phyloP scores from a whole-genome alignment of 2,329 filamentous ascomycete genomes.

The Pyrenophora seminiperda region DNA sequence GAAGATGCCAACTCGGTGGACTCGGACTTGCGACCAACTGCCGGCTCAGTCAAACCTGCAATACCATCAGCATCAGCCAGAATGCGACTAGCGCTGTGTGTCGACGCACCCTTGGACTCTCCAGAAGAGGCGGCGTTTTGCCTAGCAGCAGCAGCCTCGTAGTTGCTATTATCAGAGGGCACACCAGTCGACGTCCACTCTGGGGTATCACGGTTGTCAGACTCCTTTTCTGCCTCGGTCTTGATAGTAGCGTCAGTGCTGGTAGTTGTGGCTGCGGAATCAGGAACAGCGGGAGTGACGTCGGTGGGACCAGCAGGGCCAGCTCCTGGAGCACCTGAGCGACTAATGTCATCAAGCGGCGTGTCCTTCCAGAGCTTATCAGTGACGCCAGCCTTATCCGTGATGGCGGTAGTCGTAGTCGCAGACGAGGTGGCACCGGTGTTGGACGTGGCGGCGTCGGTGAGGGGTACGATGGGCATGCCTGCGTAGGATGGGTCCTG shows the following conservation, averaged over 20 bases:
- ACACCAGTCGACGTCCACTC: constrained; percentile 61
- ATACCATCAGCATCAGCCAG: constrained; percentile 43
- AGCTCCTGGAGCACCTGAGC: constrained; percentile 30
- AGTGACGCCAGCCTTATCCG: constrained; percentile 28
- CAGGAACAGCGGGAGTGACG: constrained; percentile 12
- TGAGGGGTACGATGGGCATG: constrained; percentile 26
- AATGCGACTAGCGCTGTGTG: constrained; percentile 16
- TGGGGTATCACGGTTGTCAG: constrained; percentile 45
- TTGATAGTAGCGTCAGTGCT: constrained; percentile 16
- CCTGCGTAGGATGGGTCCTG: constrained; percentile 20
- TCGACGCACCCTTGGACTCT: constrained; percentile 48
- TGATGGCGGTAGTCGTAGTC: constrained; percentile 39
- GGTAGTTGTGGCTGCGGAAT: constrained; percentile 9
- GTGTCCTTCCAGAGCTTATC: constrained; percentile 39
- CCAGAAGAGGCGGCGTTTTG: constrained; percentile 47
- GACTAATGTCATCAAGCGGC: constrained; percentile 33
- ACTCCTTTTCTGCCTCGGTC: constrained; percentile 27
- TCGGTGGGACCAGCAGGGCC: constrained; percentile 23
- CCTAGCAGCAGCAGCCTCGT: constrained; percentile 68
- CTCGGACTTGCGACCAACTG: constrained; percentile 52
- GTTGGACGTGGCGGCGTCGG: constrained; percentile 25
- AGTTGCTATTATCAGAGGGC: constrained; percentile 55
- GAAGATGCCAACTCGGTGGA: constrained; percentile 27
- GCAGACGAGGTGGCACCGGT: constrained; percentile 27
- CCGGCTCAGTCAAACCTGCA: constrained; percentile 60